These are phyloP conservation scores for Cladosporium sp. DNA, from an alignment of 2,329 filamentous ascomycete genomes.

Conservation along the genomic window DNA sequence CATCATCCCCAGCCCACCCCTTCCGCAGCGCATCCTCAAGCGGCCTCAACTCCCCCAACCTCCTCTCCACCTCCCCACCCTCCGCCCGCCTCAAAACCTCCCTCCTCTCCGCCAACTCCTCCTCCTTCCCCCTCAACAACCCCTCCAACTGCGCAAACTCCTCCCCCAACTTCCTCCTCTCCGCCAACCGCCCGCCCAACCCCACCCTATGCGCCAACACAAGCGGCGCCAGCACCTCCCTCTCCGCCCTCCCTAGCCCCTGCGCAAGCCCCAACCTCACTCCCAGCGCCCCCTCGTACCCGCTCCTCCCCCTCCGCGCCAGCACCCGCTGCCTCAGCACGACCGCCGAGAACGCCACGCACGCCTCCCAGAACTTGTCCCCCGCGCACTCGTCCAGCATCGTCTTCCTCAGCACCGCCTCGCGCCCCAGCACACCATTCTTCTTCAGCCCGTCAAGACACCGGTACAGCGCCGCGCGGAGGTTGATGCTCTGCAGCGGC, in stretches of 20 bases:
- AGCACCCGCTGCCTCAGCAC: constrained; percentile 62
- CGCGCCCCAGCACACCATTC: constrained; percentile 71
- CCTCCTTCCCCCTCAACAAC: constrained; percentile 34
- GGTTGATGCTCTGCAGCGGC: constrained; percentile 82
- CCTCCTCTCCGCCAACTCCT: constrained; percentile 47
- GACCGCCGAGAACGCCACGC: constrained; percentile 75
- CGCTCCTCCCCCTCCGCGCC: constrained; percentile 41
- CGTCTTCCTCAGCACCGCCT: constrained; percentile 77
- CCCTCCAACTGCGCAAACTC: constrained; percentile 59
- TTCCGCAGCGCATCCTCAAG: constrained; percentile 57
- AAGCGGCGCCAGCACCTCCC: constrained; percentile 52
- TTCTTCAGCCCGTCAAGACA: constrained; percentile 82
- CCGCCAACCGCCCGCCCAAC: constrained; percentile 52
- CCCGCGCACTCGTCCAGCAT: constrained; percentile 97
- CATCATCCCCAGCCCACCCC: constrained; percentile 72
- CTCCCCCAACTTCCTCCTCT: constrained; percentile 53
- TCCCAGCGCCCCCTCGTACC: constrained; percentile 36
- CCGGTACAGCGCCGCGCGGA: constrained; percentile 76
- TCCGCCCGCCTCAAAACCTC: neutral
- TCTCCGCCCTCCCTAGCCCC: constrained; percentile 26
- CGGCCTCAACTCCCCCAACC: constrained; percentile 21
- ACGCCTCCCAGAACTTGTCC: constrained; percentile 78
- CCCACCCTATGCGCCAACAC: constrained; percentile 67
- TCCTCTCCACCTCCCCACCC: constrained; percentile 16
- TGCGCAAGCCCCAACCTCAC: constrained; percentile 44